Evolutionary conservation across 805 yeast genomes (phyloP).

Genomic region (Starmerella potacharoeniae): DNA sequence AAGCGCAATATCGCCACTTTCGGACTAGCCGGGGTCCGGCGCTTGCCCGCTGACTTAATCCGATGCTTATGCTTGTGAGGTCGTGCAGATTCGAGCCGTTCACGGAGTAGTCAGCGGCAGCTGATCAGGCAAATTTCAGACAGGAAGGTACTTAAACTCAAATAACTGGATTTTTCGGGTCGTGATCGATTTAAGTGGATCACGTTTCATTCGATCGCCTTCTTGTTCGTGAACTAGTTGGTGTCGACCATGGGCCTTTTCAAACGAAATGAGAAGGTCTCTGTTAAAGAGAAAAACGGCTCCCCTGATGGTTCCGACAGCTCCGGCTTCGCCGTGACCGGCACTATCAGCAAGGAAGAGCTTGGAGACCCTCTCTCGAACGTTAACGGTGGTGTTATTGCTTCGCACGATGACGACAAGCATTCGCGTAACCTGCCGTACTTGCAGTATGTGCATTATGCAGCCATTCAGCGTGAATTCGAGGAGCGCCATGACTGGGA

Average conservation of each 20-base stretch:
- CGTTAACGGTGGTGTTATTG: constrained; percentile 13
- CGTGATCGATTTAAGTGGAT: too few relatives aligned
- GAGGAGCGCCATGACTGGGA: constrained; percentile 17
- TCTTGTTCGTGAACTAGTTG: background rate
- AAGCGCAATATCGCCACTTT: too few relatives aligned
- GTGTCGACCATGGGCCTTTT: background rate
- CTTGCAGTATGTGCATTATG: constrained; percentile 18
- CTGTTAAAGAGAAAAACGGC: background rate
- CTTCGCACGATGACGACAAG: constrained; percentile 15
- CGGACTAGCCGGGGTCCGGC: background rate
- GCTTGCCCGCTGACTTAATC: background rate
- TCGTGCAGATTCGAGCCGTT: background rate
- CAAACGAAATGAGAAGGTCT: background rate
- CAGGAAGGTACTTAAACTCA: background rate
- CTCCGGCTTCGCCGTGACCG: constrained; percentile 2
- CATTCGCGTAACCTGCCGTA: constrained; percentile 17
- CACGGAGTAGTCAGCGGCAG: background rate
- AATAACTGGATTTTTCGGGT: background rate
- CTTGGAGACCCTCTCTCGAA: constrained; percentile 10
- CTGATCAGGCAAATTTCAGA: background rate
- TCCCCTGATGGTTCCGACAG: background rate
- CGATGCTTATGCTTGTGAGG: background rate
- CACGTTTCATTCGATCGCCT: background rate
- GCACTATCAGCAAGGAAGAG: constrained; percentile 9
- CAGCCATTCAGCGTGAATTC: constrained; percentile 20